These are phyloP conservation scores for Rhizopogon rudus DNA, from an alignment of 768 basidiomycete species.

Conservation along the genomic window DNA sequence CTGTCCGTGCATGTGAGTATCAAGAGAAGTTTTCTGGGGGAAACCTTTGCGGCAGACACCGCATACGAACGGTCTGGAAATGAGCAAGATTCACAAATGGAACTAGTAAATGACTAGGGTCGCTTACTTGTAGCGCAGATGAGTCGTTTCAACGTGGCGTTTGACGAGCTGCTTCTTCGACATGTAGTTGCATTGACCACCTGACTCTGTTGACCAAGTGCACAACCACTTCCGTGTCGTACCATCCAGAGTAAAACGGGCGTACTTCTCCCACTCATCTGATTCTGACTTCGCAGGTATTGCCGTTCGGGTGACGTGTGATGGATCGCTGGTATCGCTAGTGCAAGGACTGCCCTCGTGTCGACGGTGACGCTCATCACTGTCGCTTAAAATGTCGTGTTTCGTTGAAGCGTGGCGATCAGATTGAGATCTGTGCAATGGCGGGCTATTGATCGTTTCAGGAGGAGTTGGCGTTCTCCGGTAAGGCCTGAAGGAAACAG, in stretches of 20 bases:
- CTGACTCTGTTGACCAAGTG: conserved; percentile 33
- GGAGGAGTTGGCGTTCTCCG: conserved; percentile 7
- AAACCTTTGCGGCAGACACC: conserved; percentile 48
- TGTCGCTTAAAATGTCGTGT: not conserved
- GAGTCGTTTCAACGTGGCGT: conserved; percentile 60
- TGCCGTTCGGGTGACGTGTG: conserved; percentile 9
- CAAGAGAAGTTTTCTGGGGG: conserved; percentile 53
- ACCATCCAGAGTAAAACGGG: conserved; percentile 29
- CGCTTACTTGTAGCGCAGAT: conserved; percentile 54
- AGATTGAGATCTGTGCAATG: conserved; percentile 7
- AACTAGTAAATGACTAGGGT: not conserved
- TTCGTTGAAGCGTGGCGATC: not conserved
- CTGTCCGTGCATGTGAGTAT: conserved; percentile 54
- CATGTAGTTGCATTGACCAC: conserved; percentile 36
- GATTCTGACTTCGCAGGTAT: conserved; percentile 21
- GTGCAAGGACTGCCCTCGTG: conserved; percentile 26
- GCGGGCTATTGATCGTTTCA: conserved; percentile 4
- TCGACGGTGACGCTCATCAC: not conserved
- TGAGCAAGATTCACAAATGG: conserved; percentile 7
- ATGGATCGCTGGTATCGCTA: conserved; percentile 27
- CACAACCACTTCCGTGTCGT: conserved; percentile 34
- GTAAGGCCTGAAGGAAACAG: conserved; percentile 7
- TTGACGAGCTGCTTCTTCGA: conserved; percentile 65
- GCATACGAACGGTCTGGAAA: conserved; percentile 46
- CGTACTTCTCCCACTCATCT: conserved; percentile 30